These are phyloP conservation scores for Fusarium kyushuense DNA, from an alignment of 2,329 filamentous ascomycete genomes.

Conservation along the genomic window DNA sequence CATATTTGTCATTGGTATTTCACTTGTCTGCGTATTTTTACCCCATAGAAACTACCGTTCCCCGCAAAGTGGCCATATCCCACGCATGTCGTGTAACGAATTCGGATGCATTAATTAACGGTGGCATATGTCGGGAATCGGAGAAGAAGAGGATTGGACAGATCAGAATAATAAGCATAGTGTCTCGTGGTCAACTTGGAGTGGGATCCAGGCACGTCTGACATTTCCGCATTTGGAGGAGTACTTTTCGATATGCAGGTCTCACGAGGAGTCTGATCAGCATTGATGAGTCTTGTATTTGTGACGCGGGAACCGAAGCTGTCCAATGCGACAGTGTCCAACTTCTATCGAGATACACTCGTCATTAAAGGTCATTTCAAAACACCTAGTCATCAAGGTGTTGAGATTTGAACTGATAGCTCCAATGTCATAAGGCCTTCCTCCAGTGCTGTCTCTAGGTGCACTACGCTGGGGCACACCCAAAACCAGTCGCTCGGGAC, in stretches of 20 bases:
- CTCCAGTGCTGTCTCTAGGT: not conserved
- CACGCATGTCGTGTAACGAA: conserved; percentile 17
- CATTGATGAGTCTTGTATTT: not conserved
- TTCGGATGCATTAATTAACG: not conserved
- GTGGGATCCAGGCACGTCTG: conserved; percentile 27
- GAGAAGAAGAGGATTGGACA: conserved; percentile 1
- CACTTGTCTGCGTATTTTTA: conserved; percentile 23
- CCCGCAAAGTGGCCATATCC: conserved; percentile 33
- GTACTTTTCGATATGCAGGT: not conserved
- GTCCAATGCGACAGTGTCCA: not conserved
- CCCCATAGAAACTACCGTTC: conserved; percentile 40
- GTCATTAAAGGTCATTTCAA: not conserved
- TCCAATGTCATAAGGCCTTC: not conserved
- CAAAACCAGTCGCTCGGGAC: not conserved
- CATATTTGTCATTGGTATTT: conserved; percentile 33
- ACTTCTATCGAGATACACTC: not conserved
- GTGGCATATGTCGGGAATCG: conserved; percentile 11
- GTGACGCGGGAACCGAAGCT: not conserved
- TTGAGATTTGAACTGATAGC: not conserved
- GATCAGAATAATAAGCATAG: not conserved
- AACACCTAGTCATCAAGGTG: not conserved
- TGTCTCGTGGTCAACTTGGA: conserved; percentile 8
- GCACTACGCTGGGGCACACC: too few species aligned
- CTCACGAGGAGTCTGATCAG: not conserved
- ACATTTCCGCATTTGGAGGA: conserved; percentile 32